Base-by-base conservation (phyloP, 805 yeast genomes). In the Barnettozyma vustinii region DNA sequence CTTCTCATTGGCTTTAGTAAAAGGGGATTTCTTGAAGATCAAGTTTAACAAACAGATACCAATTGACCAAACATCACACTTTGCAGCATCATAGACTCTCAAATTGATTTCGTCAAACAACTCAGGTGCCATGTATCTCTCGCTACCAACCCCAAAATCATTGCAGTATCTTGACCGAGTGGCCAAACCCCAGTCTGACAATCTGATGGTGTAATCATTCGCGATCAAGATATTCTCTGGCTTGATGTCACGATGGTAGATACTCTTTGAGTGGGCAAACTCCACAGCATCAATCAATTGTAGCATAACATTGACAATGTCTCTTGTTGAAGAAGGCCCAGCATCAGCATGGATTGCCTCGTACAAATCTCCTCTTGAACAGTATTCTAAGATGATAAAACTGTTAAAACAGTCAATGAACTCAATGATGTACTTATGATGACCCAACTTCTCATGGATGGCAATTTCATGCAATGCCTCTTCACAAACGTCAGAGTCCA, bases 91-190 rank as follows among this genome's bases (percentile, higher is more conserved):
- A 64, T 90, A 91, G 40, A 74, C 70, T 33, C 77, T 79, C 44
- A 80, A 68, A 40, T 68, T 65, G 42, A 70, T 69, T 26, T 67
- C 64, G 35, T 89, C 96, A 61, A 89, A 83, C 49, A 89, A 68
- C 62, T 90, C 97, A 1, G 97, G 97, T 0, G 97, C 95, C 97
- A 90, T 90, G 66, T 90, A 90, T 53, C 96, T 75, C 67, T 88
- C 96, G 47, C 88, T 80, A 21, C 97, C 97, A 50, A 88, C 86
- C 52, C 87, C 96, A 63, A 89, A 86, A 60, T 88, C 90, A 33
- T 78, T 68, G 57, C 87, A 82, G 42, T 69, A 66, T 42, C 70
- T 69, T 30, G 64, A 60, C 7, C 65, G 65, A 0, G 89, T 79
- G 9, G 89, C 80, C 52, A 84, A 70, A 4, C 91, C 91, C 87